Conservation (phyloP, 805 yeast genomes). For the Suhomyces pyralidae region DNA sequence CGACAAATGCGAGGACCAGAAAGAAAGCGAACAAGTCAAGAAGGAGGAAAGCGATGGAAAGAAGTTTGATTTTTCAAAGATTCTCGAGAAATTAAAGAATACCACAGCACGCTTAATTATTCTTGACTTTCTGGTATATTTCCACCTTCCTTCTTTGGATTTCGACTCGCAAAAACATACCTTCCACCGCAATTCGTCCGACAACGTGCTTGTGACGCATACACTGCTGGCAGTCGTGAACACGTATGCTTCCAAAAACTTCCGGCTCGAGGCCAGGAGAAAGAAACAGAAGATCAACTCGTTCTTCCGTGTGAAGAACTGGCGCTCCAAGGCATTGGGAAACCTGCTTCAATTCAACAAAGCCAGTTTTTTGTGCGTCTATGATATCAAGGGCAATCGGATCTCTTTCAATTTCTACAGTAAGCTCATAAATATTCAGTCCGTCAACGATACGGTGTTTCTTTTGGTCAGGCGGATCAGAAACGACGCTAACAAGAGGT, state of each 20-base stretch:
- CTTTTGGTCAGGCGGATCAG: conserved; percentile 31
- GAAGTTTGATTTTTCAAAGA: background rate
- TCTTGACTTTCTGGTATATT: conserved; percentile 27
- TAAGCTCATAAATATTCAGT: conserved; percentile 27
- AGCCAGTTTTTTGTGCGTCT: conserved; percentile 23
- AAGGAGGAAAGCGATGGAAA: too few species aligned
- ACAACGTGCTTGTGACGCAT: conserved; percentile 24
- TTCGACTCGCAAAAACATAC: conserved; percentile 11
- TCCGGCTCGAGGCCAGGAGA: conserved; percentile 10
- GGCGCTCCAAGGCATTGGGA: conserved; percentile 29
- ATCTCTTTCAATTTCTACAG: conserved; percentile 22
- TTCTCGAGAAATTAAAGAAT: conserved; percentile 13
- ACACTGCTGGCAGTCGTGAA: conserved; percentile 22
- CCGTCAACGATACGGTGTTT: conserved; percentile 38
- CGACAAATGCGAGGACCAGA: background rate
- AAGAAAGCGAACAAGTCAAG: too few species aligned
- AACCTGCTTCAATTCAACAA: conserved; percentile 28
- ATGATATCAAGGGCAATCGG: conserved; percentile 20
- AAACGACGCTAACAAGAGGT: conserved; percentile 27
- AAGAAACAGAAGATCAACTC: conserved; percentile 17
- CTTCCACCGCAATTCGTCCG: conserved; percentile 19
- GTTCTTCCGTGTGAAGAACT: conserved; percentile 29
- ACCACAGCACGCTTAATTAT: conserved; percentile 23
- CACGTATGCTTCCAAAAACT: conserved; percentile 26
- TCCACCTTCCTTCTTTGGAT: conserved; percentile 29